Conservation (phyloP, 2,329 filamentous ascomycete species). For the Pseudogymnoascus sp. region DNA sequence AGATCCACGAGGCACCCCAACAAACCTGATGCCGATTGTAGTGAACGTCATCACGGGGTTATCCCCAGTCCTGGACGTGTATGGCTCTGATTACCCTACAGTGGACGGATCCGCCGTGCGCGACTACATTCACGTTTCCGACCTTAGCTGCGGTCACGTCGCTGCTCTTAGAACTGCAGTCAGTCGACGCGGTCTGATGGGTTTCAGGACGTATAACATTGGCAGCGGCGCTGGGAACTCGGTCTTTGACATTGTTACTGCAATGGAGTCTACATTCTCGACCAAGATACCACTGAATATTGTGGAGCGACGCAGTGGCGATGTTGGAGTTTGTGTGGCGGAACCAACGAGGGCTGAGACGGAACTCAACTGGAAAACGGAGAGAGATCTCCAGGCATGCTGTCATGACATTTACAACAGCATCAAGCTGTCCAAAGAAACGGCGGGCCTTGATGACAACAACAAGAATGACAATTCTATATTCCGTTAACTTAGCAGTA, state of each 20-base stretch:
- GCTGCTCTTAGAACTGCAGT: conserved; percentile 42
- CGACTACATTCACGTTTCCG: conserved; percentile 60
- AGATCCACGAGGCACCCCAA: conserved; percentile 52
- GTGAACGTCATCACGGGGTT: conserved; percentile 51
- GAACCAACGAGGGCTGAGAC: conserved; percentile 31
- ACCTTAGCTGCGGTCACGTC: conserved; percentile 56
- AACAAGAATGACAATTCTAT: no score
- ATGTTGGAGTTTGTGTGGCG: conserved; percentile 38
- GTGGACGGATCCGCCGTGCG: conserved; percentile 57
- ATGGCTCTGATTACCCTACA: conserved; percentile 57
- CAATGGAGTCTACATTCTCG: conserved; percentile 31
- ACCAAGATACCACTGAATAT: conserved; percentile 31
- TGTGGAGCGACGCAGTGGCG: conserved; percentile 33
- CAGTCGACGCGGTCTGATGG: conserved; percentile 27
- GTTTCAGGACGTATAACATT: conserved; percentile 38
- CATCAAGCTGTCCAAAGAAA: conserved; percentile 8
- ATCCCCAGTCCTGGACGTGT: conserved; percentile 47
- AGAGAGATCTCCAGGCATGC: conserved; percentile 19
- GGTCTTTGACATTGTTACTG: conserved; percentile 36
- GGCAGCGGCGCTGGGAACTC: conserved; percentile 39
- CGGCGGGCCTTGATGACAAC: no score
- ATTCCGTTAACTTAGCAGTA: no score
- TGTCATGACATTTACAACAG: conserved; percentile 17
- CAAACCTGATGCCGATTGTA: conserved; percentile 57
- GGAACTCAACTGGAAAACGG: conserved; percentile 36